Evolutionary conservation across 768 basidiomycete species (phyloP), one percentile per base, ranked within the genome.

Genomic region (Hygrophorus russula): DNA sequence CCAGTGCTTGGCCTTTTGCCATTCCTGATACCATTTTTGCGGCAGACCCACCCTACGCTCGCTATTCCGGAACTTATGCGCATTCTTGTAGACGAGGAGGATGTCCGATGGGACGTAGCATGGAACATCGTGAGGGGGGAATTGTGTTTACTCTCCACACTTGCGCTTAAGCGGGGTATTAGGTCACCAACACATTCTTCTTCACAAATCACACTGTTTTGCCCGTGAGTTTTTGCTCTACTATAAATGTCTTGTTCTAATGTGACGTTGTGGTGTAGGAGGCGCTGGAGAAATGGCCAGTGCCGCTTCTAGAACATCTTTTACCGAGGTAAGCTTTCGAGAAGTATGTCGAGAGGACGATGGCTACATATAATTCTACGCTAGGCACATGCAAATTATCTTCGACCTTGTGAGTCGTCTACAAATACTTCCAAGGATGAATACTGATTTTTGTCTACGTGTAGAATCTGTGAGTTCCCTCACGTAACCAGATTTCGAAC

Each of bases 131-230:
- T 24, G 3, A 24, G 24, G 24, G n/a, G 7, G 24, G 7, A 24
- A 24, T 24, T 7, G 7, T 7, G 24, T 24, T 24, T 24, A 24
- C 24, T 24, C 24, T 24, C 7, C 24, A 24, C 24, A 24, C 24
- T 24, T 7, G 4, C 7, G 24, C 24, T 24, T 24, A 24, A 3
- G 24, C 4, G 24, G 24, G 24, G 24, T 24, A 24, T 24, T 7
- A 24, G 24, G 24, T 83, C 36, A 88, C 79, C 41, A 82, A 82
- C 57, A 90, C 87, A 2, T 93, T 96, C 68, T 91, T 87, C 62
- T 98, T 91, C 67, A 97, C 92, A 8, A 96, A 94, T 59, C 92
- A 91, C 62, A 91, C 88, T 6, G 92, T 98, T 24, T 69, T 96
- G 24, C 87, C 90, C 17, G 89, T 83, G 32, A 53, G 77, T 71